Conservation (phyloP, 805 yeast genomes). For the Priceomyces fermenticarens region DNA sequence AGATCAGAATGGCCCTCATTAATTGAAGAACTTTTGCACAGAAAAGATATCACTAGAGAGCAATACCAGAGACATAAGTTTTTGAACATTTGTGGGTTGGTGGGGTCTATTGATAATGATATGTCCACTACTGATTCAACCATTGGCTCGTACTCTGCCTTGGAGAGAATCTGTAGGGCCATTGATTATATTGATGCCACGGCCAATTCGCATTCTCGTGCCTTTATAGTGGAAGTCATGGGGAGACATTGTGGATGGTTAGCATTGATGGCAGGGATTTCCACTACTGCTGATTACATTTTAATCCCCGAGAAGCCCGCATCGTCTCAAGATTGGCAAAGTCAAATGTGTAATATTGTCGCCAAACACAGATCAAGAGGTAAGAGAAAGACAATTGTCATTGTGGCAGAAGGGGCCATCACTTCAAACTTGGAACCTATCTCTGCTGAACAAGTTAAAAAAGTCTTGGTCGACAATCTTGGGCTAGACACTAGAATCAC, state of each 20-base stretch:
- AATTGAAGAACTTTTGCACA: conserved; percentile 63
- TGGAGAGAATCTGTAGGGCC: conserved; percentile 89
- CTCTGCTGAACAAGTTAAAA: conserved; percentile 74
- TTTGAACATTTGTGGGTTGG: conserved; percentile 87
- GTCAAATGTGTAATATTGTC: conserved; percentile 73
- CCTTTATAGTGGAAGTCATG: conserved; percentile 98
- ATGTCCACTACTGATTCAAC: conserved; percentile 97
- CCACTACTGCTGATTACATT: conserved; percentile 93
- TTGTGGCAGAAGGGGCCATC: conserved; percentile 98
- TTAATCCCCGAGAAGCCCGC: conserved; percentile 96
- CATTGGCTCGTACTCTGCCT: conserved; percentile 92
- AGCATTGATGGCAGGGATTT: conserved; percentile 94
- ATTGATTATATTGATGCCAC: conserved; percentile 97
- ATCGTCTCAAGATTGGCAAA: conserved; percentile 68
- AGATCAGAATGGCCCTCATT: conserved; percentile 93
- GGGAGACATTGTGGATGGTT: conserved; percentile 99
- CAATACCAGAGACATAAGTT: conserved; percentile 61
- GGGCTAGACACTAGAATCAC: conserved; percentile 95
- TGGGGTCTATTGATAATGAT: conserved; percentile 97
- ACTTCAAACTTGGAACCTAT: conserved; percentile 79
- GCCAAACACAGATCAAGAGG: conserved; percentile 80
- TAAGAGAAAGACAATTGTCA: conserved; percentile 90
- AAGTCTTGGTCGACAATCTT: conserved; percentile 67
- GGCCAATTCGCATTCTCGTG: conserved; percentile 94
- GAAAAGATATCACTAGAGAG: conserved; percentile 53